phyloP scores from a whole-genome alignment of 148 eudicot species.

The Chenopodium album region DNA sequence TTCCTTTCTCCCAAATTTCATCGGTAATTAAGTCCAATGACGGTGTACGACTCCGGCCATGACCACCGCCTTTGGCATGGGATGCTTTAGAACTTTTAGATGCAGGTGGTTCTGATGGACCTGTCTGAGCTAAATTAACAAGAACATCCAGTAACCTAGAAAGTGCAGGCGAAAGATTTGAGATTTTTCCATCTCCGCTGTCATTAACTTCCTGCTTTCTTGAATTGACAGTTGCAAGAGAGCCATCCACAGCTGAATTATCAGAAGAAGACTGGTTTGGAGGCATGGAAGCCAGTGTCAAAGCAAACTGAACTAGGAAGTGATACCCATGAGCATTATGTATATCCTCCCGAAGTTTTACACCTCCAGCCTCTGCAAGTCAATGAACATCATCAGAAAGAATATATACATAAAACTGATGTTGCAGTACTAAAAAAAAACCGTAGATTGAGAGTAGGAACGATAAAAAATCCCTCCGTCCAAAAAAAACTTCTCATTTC shows the following conservation, averaged over 20 bases:
- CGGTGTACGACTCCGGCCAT: conserved; percentile 60
- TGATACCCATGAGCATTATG: conserved; percentile 99
- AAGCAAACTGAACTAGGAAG: conserved; percentile 92
- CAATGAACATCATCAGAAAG: conserved; percentile 29
- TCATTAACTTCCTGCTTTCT: conserved; percentile 38
- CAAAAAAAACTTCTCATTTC: too few species aligned
- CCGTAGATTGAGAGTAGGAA: conserved; percentile 5
- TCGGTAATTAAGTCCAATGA: conserved; percentile 57
- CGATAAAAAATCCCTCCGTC: too few species aligned
- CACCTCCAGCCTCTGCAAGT: conserved; percentile 81
- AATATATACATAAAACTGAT: background rate
- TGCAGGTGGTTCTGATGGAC: conserved; percentile 54
- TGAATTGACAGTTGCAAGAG: conserved; percentile 22
- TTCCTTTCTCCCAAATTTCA: conserved; percentile 75
- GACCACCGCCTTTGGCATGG: conserved; percentile 55
- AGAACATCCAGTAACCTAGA: conserved; percentile 93
- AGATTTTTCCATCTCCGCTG: conserved; percentile 35
- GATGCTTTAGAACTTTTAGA: conserved; percentile 44
- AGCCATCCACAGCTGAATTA: conserved; percentile 33
- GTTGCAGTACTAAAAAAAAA: conserved; percentile 1
- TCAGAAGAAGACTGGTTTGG: conserved; percentile 46
- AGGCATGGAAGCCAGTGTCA: conserved; percentile 54
- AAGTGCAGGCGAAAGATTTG: conserved; percentile 75
- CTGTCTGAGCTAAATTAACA: conserved; percentile 79
- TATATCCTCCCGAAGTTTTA: conserved; percentile 92